These are phyloP conservation scores for Artemisia argyi DNA, from an alignment of 129 eudicot species.

Conservation along the genomic window DNA sequence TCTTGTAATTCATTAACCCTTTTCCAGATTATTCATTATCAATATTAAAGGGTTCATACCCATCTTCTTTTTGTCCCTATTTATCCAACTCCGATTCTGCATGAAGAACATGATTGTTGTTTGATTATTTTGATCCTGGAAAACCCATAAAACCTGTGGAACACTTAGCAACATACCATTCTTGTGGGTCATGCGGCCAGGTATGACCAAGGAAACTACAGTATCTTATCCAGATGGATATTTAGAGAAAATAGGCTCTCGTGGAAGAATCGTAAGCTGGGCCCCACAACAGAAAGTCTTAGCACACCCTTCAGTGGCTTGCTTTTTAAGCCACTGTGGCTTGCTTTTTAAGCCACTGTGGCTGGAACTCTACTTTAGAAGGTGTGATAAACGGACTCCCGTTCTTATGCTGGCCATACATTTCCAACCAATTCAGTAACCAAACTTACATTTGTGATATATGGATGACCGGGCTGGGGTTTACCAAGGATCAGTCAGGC, in stretches of 20 bases:
- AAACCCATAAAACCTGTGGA: no score
- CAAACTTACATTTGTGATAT: slow-evolving; percentile 52
- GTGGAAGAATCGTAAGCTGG: slow-evolving; percentile 58
- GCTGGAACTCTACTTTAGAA: slow-evolving; percentile 80
- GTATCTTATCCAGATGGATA: slow-evolving; percentile 39
- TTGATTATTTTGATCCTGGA: no score
- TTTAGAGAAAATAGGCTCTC: slow-evolving; percentile 32
- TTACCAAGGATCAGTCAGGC: slow-evolving; percentile 44
- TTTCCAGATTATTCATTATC: no score
- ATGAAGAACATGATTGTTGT: no score
- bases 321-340: slow-evolving; percentile 67
- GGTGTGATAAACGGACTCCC: slow-evolving; percentile 64
- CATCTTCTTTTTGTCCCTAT: no score
- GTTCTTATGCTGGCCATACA: slow-evolving; percentile 80
- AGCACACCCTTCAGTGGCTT: slow-evolving; percentile 59
- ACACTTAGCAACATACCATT: slow-evolving; percentile 40
- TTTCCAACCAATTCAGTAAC: slow-evolving; percentile 55
- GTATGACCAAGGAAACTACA: slow-evolving; percentile 21
- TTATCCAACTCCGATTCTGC: no score
- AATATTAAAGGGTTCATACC: no score
- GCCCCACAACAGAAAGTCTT: slow-evolving; percentile 67
- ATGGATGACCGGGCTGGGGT: slow-evolving; percentile 59
- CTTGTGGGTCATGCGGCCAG: slow-evolving; percentile 66
- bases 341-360: no score
- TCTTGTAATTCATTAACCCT: no score